Conservation (phyloP, 2,329 filamentous ascomycete genomes). For the Trichoderma sp. region DNA sequence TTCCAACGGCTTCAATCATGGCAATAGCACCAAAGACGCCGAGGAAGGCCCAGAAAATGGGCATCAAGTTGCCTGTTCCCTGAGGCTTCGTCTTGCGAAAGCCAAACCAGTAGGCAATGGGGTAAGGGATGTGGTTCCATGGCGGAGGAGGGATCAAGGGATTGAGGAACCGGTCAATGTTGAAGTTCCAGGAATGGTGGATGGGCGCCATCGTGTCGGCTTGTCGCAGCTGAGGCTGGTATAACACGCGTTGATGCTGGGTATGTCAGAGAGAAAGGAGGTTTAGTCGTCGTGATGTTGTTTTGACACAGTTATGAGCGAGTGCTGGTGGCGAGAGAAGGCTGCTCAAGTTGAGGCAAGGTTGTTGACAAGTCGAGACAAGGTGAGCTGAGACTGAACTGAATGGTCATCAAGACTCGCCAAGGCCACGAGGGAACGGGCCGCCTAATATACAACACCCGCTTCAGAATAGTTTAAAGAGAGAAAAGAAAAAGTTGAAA, state of each 20-base stretch:
- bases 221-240: not conserved
- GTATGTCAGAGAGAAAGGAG: not conserved
- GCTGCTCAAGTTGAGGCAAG: not conserved
- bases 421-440: not conserved
- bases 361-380: not conserved
- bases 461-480: not conserved
- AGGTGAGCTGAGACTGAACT: not conserved
- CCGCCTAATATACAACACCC: not conserved
- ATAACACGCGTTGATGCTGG: not conserved
- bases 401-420: not conserved
- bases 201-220: constrained; percentile 17
- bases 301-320: not conserved
- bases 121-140: constrained; percentile 61
- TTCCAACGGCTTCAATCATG: constrained; percentile 57
- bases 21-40: constrained; percentile 62
- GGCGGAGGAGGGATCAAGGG: constrained; percentile 65
- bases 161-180: constrained; percentile 76
- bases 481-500: not conserved
- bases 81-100: constrained; percentile 46
- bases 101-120: constrained; percentile 67
- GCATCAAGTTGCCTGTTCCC: constrained; percentile 55
- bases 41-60: constrained; percentile 62
- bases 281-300: not conserved
- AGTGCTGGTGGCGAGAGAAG: not conserved
- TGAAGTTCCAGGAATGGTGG: constrained; percentile 53